Evolutionary conservation across 768 basidiomycete species (phyloP).

Genomic region (Termitomyces sp.): DNA sequence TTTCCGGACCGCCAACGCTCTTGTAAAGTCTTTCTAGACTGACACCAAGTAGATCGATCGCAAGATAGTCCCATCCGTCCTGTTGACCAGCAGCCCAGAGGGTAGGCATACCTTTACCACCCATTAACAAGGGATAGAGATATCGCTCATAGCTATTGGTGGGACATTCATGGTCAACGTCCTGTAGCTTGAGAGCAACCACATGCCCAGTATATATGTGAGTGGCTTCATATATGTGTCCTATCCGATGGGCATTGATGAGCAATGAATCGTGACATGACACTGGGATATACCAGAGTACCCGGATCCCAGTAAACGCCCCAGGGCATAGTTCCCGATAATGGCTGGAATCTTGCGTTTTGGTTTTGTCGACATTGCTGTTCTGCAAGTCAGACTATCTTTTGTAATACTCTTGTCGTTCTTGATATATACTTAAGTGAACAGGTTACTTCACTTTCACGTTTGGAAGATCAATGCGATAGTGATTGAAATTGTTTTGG

Average conservation of each 20-base stretch:
- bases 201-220: constrained; percentile 51
- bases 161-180: constrained; percentile 65
- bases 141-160: constrained; percentile 69
- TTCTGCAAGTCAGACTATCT: not conserved
- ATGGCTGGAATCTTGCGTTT: constrained; percentile 23
- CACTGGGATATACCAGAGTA: constrained; percentile 52
- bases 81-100: constrained; percentile 60
- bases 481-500: not conserved
- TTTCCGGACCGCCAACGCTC: constrained; percentile 40
- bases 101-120: constrained; percentile 68
- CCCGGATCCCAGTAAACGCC: constrained; percentile 60
- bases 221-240: constrained; percentile 63
- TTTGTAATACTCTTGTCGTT: not conserved
- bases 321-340: constrained; percentile 62
- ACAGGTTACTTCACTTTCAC: not conserved
- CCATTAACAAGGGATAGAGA: constrained; percentile 68
- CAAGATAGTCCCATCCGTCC: constrained; percentile 64
- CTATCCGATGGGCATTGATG: constrained; percentile 26
- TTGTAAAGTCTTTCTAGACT: constrained; percentile 63
- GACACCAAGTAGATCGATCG: constrained; percentile 69
- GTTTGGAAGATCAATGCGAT: not conserved
- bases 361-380: constrained; percentile 4
- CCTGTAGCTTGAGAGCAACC: constrained; percentile 76
- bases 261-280: not conserved
- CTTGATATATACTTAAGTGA: not conserved